A percentile compares a stretch with the other conserved stretches of the same genome.
Evolutionary conservation across 352 stramenopile species (phyloP).

Genomic region (Globisporangium nagaii): DNA sequence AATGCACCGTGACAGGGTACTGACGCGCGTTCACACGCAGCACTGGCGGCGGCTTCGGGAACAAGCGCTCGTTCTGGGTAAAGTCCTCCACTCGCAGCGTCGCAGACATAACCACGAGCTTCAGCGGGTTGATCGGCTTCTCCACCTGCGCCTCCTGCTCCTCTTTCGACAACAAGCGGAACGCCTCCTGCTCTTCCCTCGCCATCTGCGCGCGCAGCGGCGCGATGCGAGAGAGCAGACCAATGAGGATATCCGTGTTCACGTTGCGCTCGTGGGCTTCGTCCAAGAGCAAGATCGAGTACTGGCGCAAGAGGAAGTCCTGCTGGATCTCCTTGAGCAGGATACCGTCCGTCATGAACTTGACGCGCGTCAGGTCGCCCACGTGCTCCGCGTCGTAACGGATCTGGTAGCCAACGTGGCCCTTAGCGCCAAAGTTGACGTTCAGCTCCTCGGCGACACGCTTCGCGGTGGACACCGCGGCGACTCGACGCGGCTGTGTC

Average conservation of each 20-base stretch:
- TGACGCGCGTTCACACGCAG: constrained; percentile 94
- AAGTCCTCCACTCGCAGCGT: constrained; percentile 98
- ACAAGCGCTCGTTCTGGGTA: constrained; percentile 91
- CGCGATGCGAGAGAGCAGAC: constrained; percentile 92
- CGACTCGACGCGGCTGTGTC: constrained; percentile 97
- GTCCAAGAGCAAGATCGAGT: constrained; percentile 88
- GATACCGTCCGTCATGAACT: constrained; percentile 99
- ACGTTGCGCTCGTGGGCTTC: constrained; percentile 97
- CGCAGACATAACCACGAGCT: constrained; percentile 96
- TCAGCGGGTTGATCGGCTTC: constrained; percentile 70
- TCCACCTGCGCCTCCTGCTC: constrained; percentile 24
- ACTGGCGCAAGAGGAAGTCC: constrained; percentile 70
- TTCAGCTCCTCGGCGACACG: constrained; percentile 97
- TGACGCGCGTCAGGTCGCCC: constrained; percentile 88
- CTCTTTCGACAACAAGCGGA: constrained; percentile 29
- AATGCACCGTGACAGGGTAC: constrained; percentile 97
- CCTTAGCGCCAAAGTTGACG: constrained; percentile 57
- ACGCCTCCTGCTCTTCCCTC: constrained; percentile 55
- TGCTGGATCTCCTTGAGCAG: constrained; percentile 96
- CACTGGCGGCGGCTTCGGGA: constrained; percentile 88
- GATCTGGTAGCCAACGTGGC: constrained; percentile 96
- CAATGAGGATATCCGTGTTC: constrained; percentile 96
- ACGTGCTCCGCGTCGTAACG: constrained; percentile 96
- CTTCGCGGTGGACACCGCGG: constrained; percentile 96
- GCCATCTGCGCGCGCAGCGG: constrained; percentile 89